Conservation (phyloP, 2,329 filamentous ascomycete species). For the Parasarocladium wereldwijsianum region DNA sequence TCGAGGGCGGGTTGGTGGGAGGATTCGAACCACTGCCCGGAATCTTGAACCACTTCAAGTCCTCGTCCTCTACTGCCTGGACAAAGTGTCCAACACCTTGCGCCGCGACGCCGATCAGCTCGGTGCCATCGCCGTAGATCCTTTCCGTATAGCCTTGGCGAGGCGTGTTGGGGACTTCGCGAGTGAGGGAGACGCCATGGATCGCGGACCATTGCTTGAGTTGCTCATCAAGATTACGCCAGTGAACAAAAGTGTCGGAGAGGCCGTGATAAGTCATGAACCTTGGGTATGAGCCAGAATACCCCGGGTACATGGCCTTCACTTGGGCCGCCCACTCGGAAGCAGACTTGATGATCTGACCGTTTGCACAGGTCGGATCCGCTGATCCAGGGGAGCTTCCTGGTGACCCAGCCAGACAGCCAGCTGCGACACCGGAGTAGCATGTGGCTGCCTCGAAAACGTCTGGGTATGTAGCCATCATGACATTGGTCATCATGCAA, state of each 20-base stretch:
- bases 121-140: slow-evolving; percentile 18
- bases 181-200: slow-evolving; percentile 9
- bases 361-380: slow-evolving; percentile 36
- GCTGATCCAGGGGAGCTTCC: slow-evolving; percentile 3
- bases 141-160: slow-evolving; percentile 15
- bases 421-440: slow-evolving; percentile 35
- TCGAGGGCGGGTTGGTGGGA: slow-evolving; percentile 1
- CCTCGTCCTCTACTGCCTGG: slow-evolving; percentile 10
- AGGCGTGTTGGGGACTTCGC: slow-evolving; percentile 13
- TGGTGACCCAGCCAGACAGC: slow-evolving; percentile 33
- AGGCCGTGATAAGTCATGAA: slow-evolving; percentile 45
- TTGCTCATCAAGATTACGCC: slow-evolving; percentile 7
- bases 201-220: slow-evolving; percentile 11
- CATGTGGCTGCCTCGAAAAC: slow-evolving; percentile 32
- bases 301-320: slow-evolving; percentile 32
- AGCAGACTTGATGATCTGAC: slow-evolving; percentile 25
- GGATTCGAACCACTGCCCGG: slow-evolving; percentile 1
- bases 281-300: slow-evolving; percentile 28
- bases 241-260: slow-evolving; percentile 8
- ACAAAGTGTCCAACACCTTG: slow-evolving; percentile 16
- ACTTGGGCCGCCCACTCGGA: slow-evolving; percentile 23
- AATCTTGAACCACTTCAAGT: slow-evolving; percentile 10
- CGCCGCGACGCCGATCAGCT: slow-evolving; percentile 15
- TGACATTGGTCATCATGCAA: slow-evolving; percentile 33
- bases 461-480: slow-evolving; percentile 38